phyloP scores from a whole-genome alignment of 352 stramenopile species.

The Globisporangium cystogenes region DNA sequence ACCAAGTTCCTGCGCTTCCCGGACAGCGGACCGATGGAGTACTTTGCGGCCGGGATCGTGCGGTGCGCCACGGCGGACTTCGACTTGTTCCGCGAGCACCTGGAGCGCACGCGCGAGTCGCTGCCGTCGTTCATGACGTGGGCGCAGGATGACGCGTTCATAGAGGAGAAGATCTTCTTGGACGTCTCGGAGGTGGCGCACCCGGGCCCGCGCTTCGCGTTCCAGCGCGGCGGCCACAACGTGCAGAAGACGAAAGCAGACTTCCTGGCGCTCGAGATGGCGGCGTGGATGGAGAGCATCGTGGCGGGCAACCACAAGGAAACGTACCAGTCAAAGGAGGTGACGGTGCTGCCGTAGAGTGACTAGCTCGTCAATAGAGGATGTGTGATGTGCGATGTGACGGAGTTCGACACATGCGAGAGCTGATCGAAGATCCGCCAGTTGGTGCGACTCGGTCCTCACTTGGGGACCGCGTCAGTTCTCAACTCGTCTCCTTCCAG shows the following conservation, averaged over 20 bases:
- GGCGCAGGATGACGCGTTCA: conserved; percentile 53
- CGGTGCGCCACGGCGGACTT: conserved; percentile 49
- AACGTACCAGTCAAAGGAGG: conserved; percentile 3
- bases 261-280: conserved; percentile 36
- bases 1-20: conserved; percentile 41
- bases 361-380: neutral
- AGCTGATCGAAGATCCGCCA: too few relatives aligned
- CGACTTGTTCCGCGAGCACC: conserved; percentile 21
- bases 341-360: conserved; percentile 7
- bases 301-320: conserved; percentile 8
- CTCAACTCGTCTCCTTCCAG: too few relatives aligned
- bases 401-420: too few relatives aligned
- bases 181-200: conserved; percentile 29
- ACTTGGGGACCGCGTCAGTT: too few relatives aligned
- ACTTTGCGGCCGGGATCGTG: conserved; percentile 54
- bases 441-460: too few relatives aligned
- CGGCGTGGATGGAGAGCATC: conserved; percentile 40
- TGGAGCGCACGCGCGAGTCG: conserved; percentile 17
- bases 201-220: conserved; percentile 34
- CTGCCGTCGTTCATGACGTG: conserved; percentile 50
- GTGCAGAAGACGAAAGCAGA: conserved; percentile 69
- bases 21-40: conserved; percentile 27
- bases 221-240: conserved; percentile 58
- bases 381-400: too few relatives aligned
- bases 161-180: conserved; percentile 49